Percentiles rank a stretch among this genome's conserved stretches.
These are phyloP conservation scores for Pilobolus umbonatus DNA, from an alignment of 192 early-diverging fungal genomes.

Conservation along the genomic window DNA sequence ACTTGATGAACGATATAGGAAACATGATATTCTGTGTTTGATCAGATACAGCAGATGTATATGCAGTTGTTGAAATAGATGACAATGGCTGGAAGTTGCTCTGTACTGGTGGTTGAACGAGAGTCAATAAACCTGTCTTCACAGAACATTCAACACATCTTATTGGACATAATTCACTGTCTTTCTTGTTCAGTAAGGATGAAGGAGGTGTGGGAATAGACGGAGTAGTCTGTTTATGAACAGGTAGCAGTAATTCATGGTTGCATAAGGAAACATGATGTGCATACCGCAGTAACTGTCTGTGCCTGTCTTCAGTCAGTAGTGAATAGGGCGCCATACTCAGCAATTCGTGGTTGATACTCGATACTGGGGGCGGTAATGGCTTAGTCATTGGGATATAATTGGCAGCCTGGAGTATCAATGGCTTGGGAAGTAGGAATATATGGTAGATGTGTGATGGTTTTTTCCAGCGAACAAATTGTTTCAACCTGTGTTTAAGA, in stretches of 20 bases:
- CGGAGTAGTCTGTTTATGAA: not conserved
- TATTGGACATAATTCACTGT: too few species aligned
- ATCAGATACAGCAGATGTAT: not conserved
- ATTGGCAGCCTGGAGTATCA: slow-evolving; percentile 21
- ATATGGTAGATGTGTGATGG: slow-evolving; percentile 2
- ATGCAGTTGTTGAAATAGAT: too few species aligned
- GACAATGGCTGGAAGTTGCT: too few species aligned
- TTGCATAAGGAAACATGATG: slow-evolving; percentile 4
- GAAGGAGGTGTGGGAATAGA: too few species aligned
- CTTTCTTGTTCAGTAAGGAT: too few species aligned
- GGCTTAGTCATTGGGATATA: slow-evolving; percentile 24
- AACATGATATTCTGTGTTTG: slow-evolving; percentile 1
- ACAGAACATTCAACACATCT: not conserved
- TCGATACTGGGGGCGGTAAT: slow-evolving; percentile 4
- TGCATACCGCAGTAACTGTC: slow-evolving; percentile 15
- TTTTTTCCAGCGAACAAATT: slow-evolving; percentile 5
- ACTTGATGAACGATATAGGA: slow-evolving; percentile 11
- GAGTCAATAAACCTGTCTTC: not conserved
- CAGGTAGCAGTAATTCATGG: not conserved
- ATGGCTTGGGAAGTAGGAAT: slow-evolving; percentile 22
- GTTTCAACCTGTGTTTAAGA: slow-evolving; percentile 4
- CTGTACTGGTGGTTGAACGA: not conserved
- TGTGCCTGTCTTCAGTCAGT: not conserved
- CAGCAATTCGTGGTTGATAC: not conserved
- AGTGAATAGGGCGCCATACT: slow-evolving; percentile 5